Conservation (phyloP, 768 basidiomycete genomes). For the Pulveroboletus frians region DNA sequence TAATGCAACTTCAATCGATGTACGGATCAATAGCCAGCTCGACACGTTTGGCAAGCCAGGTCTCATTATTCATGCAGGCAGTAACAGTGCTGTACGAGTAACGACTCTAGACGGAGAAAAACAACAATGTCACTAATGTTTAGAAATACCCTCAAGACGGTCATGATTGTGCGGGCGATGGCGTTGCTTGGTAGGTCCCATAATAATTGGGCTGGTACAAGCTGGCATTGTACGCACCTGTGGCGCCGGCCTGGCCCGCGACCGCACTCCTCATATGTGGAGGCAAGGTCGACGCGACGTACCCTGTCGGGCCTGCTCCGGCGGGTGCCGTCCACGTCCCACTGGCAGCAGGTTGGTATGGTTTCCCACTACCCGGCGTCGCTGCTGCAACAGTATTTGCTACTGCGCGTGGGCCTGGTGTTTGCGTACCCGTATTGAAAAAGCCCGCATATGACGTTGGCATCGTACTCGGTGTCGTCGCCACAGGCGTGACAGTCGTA, state of each 20-base stretch:
- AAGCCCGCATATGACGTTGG: slow-evolving; percentile 39
- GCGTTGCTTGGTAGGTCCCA: slow-evolving; percentile 29
- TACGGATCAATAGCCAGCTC: neutral
- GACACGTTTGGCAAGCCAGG: neutral
- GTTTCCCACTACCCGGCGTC: slow-evolving; percentile 22
- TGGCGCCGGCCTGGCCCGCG: slow-evolving; percentile 19
- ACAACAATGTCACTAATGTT: slow-evolving; percentile 4
- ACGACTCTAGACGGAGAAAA: slow-evolving; percentile 13
- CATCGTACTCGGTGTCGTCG: slow-evolving; percentile 26
- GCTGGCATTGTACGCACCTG: slow-evolving; percentile 15
- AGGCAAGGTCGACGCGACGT: slow-evolving; percentile 36
- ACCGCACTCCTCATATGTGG: slow-evolving; percentile 35
- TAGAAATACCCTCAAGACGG: neutral
- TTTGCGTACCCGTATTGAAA: slow-evolving; percentile 30
- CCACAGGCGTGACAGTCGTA: slow-evolving; percentile 20
- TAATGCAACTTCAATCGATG: too few species aligned
- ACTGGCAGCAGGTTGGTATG: slow-evolving; percentile 27
- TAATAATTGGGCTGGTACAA: slow-evolving; percentile 32
- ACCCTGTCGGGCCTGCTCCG: slow-evolving; percentile 20
- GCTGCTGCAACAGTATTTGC: slow-evolving; percentile 47
- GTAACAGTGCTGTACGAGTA: slow-evolving; percentile 10
- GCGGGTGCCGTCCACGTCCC: slow-evolving; percentile 26
- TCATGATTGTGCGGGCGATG: slow-evolving; percentile 30
- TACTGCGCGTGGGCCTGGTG: slow-evolving; percentile 43
- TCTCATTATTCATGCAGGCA: slow-evolving; percentile 18